These are phyloP conservation scores for Juncus inflexus DNA, from an alignment of 176 grass and related monocot species.

Conservation along the genomic window DNA sequence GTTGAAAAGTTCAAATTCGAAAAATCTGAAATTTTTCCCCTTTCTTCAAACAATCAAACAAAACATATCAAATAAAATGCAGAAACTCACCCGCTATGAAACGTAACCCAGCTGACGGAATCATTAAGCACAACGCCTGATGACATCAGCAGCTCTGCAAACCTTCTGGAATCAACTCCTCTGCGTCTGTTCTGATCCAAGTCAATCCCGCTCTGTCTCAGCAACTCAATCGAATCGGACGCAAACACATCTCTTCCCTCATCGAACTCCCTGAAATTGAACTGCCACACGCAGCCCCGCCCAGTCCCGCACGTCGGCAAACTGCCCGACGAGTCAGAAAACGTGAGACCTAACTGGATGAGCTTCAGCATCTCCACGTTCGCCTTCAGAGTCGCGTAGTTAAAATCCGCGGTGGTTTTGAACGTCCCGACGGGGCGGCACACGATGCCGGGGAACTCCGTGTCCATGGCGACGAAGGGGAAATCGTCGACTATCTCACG, in stretches of 20 bases:
- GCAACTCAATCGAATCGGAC: conserved; percentile 85
- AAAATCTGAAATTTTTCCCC: background rate
- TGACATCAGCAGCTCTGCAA: conserved; percentile 90
- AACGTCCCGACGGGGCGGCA: conserved; percentile 74
- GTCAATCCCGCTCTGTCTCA: conserved; percentile 90
- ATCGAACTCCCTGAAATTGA: conserved; percentile 98
- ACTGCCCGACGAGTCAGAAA: conserved; percentile 58
- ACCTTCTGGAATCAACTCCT: conserved; percentile 58
- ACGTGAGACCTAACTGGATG: conserved; percentile 90
- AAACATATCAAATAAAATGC: background rate
- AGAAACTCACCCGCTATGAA: conserved; percentile 54
- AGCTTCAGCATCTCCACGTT: conserved; percentile 98
- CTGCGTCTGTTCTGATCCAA: conserved; percentile 61
- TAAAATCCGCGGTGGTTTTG: conserved; percentile 73
- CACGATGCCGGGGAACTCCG: conserved; percentile 92
- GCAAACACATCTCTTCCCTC: conserved; percentile 62
- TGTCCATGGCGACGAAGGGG: conserved; percentile 96
- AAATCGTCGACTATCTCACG: conserved; percentile 86
- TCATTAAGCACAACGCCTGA: conserved; percentile 91
- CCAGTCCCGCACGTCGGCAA: conserved; percentile 59
- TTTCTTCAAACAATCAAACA: background rate
- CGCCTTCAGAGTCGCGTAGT: conserved; percentile 94
- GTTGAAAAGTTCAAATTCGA: no score
- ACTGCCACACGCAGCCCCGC: conserved; percentile 85
- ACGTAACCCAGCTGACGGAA: conserved; percentile 83